Base-by-base conservation (phyloP, 495 filamentous ascomycete genomes). In the Achaetomiella virescens region DNA sequence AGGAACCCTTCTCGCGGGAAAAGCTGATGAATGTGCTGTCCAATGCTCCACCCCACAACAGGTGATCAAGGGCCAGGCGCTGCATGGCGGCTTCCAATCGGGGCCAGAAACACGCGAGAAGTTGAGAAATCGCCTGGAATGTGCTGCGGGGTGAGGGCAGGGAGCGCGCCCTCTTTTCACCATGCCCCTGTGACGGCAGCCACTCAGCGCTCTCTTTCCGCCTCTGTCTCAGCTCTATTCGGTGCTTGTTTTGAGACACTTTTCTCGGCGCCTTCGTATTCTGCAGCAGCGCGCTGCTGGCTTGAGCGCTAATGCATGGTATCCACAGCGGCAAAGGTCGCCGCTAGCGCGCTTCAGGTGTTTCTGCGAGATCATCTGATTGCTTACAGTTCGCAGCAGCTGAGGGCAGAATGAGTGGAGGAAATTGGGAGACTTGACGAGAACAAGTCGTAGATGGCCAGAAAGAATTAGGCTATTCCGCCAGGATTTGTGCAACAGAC, bases 251-350 rank as follows among this genome's bases (percentile, higher is more conserved):
- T 35, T 17, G 14, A 43, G 27, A 33, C 25, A 22, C 17, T 43
- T 42, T 21, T 17, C 35, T 51, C 48, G 48, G n/a, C 35, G 49
- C 18, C 49, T 38, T 52, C 49, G 49, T 52, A 52, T 52, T 24
- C 49, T 20, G 24, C 49, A 22, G 2, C 9, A 21, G 1, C 22
- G 18, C 33, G 15, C 11, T 37, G 31, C 8, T 20, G 18, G 0
- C 3, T 15, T 24, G 3, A 31, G 37, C 49, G 49, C 49, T 52
- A 52, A 52, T 52, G 49, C 49, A 52, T 6, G 21, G 1, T 42
- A 31, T 31, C 27, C 27, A 9, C 27, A 31, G 27, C 27, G 27
- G 27, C 27, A 31, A 31, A 4, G 4, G 27, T 31, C 27, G 27
- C 27, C 27, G 27, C 27, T n/a, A n/a, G n/a, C n/a, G n/a, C n/a